Conservation (phyloP, 2,329 filamentous ascomycete species). For the Neocucurbitaria cava region DNA sequence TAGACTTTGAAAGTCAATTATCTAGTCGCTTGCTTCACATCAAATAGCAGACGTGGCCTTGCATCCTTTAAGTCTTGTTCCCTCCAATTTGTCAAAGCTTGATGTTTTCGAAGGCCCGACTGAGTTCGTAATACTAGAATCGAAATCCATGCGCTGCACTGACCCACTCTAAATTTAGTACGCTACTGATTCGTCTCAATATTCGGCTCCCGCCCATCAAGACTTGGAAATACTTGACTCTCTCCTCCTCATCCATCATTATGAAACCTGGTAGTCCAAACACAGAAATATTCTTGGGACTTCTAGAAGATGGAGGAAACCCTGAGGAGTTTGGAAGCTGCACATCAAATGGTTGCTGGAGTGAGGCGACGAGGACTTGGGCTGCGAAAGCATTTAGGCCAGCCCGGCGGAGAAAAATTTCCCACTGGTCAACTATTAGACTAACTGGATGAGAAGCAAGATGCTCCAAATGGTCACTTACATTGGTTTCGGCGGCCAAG, state of each 20-base stretch:
- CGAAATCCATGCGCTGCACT: conserved; percentile 45
- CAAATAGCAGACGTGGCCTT: no score
- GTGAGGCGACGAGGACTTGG: conserved; percentile 63
- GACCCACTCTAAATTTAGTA: conserved; percentile 61
- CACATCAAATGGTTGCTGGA: conserved; percentile 28
- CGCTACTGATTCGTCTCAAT: conserved; percentile 58
- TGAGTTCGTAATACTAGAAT: no score
- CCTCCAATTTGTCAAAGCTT: no score
- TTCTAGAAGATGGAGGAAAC: background rate
- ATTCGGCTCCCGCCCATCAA: conserved; percentile 63
- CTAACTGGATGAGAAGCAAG: background rate
- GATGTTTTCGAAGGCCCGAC: no score
- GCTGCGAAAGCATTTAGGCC: conserved; percentile 77
- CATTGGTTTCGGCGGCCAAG: conserved; percentile 64
- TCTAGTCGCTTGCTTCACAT: background rate
- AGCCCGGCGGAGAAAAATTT: conserved; percentile 68
- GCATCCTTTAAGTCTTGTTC: no score
- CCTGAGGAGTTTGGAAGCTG: conserved; percentile 7
- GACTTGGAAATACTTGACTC: conserved; percentile 58
- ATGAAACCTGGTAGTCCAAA: conserved; percentile 63
- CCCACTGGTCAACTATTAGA: conserved; percentile 57
- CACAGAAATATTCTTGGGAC: conserved; percentile 10
- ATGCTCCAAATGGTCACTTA: conserved; percentile 14
- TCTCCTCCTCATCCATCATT: conserved; percentile 60
- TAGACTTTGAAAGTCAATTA: background rate